These are phyloP conservation scores for Tulasnella sp. DNA, from an alignment of 768 basidiomycete species.

Conservation along the genomic window DNA sequence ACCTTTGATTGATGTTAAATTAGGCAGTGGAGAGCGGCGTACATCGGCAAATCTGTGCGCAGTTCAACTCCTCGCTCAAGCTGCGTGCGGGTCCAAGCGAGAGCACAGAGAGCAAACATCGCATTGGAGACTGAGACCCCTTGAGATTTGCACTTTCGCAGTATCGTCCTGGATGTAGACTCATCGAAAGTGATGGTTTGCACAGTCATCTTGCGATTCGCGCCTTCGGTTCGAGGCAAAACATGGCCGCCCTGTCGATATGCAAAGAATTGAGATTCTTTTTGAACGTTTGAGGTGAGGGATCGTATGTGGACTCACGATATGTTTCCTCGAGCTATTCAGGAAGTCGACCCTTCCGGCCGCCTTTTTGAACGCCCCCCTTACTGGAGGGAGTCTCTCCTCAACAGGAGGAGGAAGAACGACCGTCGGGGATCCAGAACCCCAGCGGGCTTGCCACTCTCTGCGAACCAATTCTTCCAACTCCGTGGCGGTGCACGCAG, in stretches of 20 bases:
- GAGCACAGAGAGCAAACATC: constrained; percentile 33
- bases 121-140: constrained; percentile 33
- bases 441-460: background rate
- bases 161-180: background rate
- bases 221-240: constrained; percentile 44
- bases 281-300: background rate
- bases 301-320: constrained; percentile 37
- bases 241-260: constrained; percentile 56
- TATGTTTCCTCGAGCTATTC: constrained; percentile 45
- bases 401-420: constrained; percentile 42
- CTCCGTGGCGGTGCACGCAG: background rate
- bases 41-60: background rate
- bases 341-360: constrained; percentile 51
- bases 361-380: constrained; percentile 37
- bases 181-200: constrained; percentile 7
- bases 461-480: background rate
- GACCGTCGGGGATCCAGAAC: constrained; percentile 31
- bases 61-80: background rate
- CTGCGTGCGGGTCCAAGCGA: constrained; percentile 28
- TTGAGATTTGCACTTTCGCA: constrained; percentile 33
- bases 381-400: constrained; percentile 38
- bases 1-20: too few relatives aligned
- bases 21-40: background rate
- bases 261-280: background rate
- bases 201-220: constrained; percentile 46